Conservation (phyloP, 2,329 filamentous ascomycete genomes). For the Ophiostoma ulmi region DNA sequence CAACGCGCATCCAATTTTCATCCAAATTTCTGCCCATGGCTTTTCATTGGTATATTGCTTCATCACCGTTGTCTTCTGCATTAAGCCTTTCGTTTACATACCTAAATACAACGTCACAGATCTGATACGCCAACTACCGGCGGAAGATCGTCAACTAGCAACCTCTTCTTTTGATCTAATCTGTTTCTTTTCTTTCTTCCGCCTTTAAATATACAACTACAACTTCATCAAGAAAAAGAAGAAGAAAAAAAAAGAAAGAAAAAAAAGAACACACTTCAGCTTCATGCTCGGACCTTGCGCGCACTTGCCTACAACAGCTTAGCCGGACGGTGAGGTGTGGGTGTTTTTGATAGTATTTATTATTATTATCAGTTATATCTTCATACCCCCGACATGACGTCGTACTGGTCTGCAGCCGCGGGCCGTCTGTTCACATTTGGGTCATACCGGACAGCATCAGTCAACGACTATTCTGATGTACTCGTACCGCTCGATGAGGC, state of each 20-base stretch:
- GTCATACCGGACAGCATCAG: constrained; percentile 39
- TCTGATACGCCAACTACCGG: not conserved
- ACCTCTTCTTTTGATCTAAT: not conserved
- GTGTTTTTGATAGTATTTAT: not conserved
- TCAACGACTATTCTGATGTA: constrained; percentile 48
- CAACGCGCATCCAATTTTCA: not conserved
- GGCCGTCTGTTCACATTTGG: constrained; percentile 16
- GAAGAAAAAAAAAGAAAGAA: not conserved
- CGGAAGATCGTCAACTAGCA: not conserved
- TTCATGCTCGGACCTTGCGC: not conserved
- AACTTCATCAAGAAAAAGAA: not conserved
- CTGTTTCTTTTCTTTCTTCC: not conserved
- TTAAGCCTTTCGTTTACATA: not conserved
- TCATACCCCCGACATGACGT: constrained; percentile 6
- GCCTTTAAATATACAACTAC: not conserved
- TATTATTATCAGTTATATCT: not conserved
- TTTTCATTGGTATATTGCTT: not conserved
- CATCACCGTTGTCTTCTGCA: not conserved
- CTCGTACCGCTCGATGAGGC: constrained; percentile 51
- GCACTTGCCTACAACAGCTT: not conserved
- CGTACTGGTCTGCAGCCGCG: constrained; percentile 13
- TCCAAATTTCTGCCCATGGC: not conserved
- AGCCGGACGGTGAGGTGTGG: constrained; percentile 1
- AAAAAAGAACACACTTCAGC: not conserved
- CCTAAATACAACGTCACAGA: not conserved